These are phyloP conservation scores for Myxozyma melibiosi DNA, from an alignment of 805 yeast species.

Conservation along the genomic window DNA sequence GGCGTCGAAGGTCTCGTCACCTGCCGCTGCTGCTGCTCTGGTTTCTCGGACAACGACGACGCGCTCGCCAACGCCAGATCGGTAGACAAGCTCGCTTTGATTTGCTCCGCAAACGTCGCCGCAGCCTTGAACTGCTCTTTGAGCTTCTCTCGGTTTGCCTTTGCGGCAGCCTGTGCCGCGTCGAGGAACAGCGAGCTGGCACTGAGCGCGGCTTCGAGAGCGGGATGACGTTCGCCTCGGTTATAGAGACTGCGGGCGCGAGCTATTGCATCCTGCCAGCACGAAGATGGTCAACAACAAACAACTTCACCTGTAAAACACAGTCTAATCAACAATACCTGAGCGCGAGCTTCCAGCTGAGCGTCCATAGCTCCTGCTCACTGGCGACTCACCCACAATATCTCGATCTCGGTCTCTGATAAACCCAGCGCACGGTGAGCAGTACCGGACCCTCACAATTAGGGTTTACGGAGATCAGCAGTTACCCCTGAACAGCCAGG, in stretches of 20 bases:
- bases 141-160: background rate
- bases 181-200: slow-evolving; percentile 12
- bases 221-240: slow-evolving; percentile 3
- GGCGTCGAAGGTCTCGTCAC: background rate
- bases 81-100: too few relatives aligned
- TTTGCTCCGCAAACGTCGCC: background rate
- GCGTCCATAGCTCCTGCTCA: too few relatives aligned
- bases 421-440: too few relatives aligned
- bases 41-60: too few relatives aligned
- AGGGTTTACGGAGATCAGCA: too few relatives aligned
- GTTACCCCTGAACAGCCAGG: too few relatives aligned
- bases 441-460: too few relatives aligned
- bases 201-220: slow-evolving; percentile 12
- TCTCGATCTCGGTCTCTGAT: too few relatives aligned
- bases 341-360: slow-evolving; percentile 7
- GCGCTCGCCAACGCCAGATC: too few relatives aligned
- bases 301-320: background rate
- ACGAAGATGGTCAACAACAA: background rate
- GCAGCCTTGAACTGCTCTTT: background rate
- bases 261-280: slow-evolving; percentile 15
- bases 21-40: too few relatives aligned
- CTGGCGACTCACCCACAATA: too few relatives aligned
- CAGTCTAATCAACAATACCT: background rate
- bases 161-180: slow-evolving; percentile 6
- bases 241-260: slow-evolving; percentile 3